phyloP scores from a whole-genome alignment of 257 asterid genomes.

The Knoxia roxburghii region DNA sequence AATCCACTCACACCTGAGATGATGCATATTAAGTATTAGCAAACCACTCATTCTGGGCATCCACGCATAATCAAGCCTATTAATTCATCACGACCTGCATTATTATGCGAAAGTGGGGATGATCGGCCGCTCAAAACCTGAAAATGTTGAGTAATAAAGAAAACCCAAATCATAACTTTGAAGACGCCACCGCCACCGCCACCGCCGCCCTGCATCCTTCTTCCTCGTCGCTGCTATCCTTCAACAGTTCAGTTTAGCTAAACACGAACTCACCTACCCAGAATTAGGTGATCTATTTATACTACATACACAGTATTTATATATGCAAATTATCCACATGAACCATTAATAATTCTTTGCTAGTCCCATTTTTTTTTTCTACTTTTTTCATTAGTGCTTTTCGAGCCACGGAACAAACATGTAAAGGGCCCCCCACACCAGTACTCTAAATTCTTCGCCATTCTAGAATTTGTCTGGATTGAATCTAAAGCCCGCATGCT shows the following conservation, averaged over 20 bases:
- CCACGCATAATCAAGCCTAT: too few relatives aligned
- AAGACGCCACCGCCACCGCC: too few relatives aligned
- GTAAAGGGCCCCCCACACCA: too few relatives aligned
- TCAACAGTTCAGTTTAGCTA: background rate
- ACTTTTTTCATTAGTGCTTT: background rate
- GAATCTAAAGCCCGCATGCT: background rate
- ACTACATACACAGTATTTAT: too few relatives aligned
- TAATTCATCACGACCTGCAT: too few relatives aligned
- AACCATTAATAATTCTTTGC: too few relatives aligned
- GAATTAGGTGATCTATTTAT: too few relatives aligned
- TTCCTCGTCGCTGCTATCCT: conserved; percentile 4
- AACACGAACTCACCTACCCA: background rate
- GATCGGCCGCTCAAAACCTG: conserved; percentile 1
- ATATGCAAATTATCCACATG: too few relatives aligned
- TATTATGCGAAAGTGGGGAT: background rate
- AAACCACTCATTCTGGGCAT: too few relatives aligned
- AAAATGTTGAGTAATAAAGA: conserved; percentile 5
- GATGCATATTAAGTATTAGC: background rate
- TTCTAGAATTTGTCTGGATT: background rate
- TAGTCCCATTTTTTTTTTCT: background rate
- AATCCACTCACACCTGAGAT: conserved; percentile 9
- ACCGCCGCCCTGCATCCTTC: too few relatives aligned
- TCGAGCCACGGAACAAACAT: background rate
- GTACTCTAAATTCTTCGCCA: background rate
- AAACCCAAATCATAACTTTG: conserved; percentile 9